Evolutionary conservation across 495 filamentous ascomycete species (phyloP).

Genomic region (Penicillium malachiteum): DNA sequence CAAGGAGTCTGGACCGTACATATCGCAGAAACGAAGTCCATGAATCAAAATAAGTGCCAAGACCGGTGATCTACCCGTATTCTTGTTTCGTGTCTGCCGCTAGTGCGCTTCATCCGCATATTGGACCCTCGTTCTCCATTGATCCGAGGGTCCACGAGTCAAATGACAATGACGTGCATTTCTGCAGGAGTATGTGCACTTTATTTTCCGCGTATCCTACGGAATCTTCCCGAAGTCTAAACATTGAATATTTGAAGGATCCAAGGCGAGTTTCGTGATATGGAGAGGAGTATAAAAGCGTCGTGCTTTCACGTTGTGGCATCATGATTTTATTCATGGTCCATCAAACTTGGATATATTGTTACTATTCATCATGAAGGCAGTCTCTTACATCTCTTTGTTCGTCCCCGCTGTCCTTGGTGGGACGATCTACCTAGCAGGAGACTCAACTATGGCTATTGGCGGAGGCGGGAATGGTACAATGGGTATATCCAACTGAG

Average conservation of each 20-base stretch:
- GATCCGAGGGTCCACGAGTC: not conserved
- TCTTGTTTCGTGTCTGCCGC: not conserved
- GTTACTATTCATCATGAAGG: slow-evolving; percentile 22
- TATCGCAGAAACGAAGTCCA: slow-evolving; percentile 3
- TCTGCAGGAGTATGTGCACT: not conserved
- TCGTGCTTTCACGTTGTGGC: too few species aligned
- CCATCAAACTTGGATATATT: not conserved
- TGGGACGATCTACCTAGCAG: slow-evolving; percentile 51
- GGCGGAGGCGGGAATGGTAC: slow-evolving; percentile 37
- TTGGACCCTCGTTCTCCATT: not conserved
- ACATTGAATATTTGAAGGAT: not conserved
- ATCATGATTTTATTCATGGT: too few species aligned
- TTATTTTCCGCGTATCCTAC: not conserved
- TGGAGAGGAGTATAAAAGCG: not conserved
- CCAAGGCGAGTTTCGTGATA: too few species aligned
- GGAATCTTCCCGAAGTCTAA: not conserved
- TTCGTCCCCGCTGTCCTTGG: slow-evolving; percentile 28
- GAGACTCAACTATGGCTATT: slow-evolving; percentile 58
- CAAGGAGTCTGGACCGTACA: not conserved
- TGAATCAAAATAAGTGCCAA: slow-evolving; percentile 2
- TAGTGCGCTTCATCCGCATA: not conserved
- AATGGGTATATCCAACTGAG: too few species aligned
- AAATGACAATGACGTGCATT: not conserved
- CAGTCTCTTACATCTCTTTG: slow-evolving; percentile 16
- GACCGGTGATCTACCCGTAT: not conserved